These are phyloP conservation scores for Tylopilus sp. DNA, from an alignment of 768 basidiomycete genomes.

Conservation along the genomic window DNA sequence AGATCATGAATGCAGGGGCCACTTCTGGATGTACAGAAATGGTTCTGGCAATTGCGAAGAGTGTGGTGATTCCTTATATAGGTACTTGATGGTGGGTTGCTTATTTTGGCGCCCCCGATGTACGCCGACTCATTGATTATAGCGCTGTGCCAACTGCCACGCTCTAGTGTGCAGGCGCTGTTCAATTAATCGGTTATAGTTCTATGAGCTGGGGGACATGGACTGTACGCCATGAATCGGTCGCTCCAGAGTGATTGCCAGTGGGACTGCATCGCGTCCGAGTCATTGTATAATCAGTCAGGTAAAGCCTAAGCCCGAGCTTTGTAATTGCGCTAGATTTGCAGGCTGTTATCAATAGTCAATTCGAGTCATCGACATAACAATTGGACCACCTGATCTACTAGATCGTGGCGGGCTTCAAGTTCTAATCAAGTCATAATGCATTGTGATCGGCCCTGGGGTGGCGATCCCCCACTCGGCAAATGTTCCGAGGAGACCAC, in stretches of 20 bases:
- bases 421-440: no score
- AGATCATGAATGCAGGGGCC: constrained; percentile 52
- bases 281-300: neutral
- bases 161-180: constrained; percentile 25
- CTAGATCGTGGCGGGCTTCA: no score
- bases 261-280: no score
- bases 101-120: neutral
- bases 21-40: constrained; percentile 42
- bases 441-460: no score
- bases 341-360: no score
- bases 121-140: neutral
- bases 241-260: no score
- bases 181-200: constrained; percentile 27
- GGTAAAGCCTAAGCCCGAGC: neutral
- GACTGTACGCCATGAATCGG: neutral
- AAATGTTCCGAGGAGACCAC: no score
- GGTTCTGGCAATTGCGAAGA: constrained; percentile 47
- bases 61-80: constrained; percentile 37
- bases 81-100: constrained; percentile 46
- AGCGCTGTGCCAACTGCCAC: constrained; percentile 27
- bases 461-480: no score
- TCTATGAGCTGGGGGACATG: no score
- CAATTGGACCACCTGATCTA: no score
- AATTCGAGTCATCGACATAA: no score
- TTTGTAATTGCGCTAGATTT: no score